phyloP scores from a whole-genome alignment of 768 basidiomycete species.

The Pleurotus eryngii region DNA sequence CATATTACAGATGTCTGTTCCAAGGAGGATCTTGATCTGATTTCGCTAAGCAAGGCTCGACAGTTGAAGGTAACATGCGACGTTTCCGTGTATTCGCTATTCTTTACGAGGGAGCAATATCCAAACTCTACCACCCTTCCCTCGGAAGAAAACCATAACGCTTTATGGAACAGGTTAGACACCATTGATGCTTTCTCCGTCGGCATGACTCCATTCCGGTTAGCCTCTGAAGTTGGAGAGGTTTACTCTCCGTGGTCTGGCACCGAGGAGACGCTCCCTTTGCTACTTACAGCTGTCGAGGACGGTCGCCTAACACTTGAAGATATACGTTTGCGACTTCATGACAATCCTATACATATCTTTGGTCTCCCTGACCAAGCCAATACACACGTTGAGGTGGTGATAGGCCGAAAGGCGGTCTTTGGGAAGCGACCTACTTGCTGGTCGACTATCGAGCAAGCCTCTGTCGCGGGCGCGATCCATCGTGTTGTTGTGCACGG shows the following conservation, averaged over 20 bases:
- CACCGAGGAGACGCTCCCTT: slow-evolving; percentile 80
- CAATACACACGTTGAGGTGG: slow-evolving; percentile 89
- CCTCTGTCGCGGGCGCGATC: slow-evolving; percentile 64
- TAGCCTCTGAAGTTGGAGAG: slow-evolving; percentile 63
- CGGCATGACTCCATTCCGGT: slow-evolving; percentile 76
- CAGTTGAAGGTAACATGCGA: slow-evolving; percentile 95
- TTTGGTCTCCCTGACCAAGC: slow-evolving; percentile 86
- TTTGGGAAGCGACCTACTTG: slow-evolving; percentile 46
- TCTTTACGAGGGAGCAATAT: slow-evolving; percentile 79
- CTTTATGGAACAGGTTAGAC: slow-evolving; percentile 82
- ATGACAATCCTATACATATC: slow-evolving; percentile 91
- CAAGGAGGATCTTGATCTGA: slow-evolving; percentile 83
- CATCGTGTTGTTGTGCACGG: slow-evolving; percentile 91
- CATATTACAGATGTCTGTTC: slow-evolving; percentile 90
- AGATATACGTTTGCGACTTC: slow-evolving; percentile 76
- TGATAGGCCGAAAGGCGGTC: slow-evolving; percentile 68
- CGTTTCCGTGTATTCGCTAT: slow-evolving; percentile 86
- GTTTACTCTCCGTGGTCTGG: slow-evolving; percentile 70
- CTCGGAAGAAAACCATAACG: slow-evolving; percentile 68
- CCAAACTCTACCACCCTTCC: slow-evolving; percentile 66
- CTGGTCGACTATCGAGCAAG: slow-evolving; percentile 85
- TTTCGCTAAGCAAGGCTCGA: slow-evolving; percentile 92
- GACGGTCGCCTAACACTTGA: slow-evolving; percentile 78
- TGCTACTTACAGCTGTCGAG: slow-evolving; percentile 82
- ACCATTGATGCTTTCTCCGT: slow-evolving; percentile 90